Evolutionary conservation across 2,329 filamentous ascomycete species (phyloP).

Genomic region (Colletotrichum neosansevieriae): DNA sequence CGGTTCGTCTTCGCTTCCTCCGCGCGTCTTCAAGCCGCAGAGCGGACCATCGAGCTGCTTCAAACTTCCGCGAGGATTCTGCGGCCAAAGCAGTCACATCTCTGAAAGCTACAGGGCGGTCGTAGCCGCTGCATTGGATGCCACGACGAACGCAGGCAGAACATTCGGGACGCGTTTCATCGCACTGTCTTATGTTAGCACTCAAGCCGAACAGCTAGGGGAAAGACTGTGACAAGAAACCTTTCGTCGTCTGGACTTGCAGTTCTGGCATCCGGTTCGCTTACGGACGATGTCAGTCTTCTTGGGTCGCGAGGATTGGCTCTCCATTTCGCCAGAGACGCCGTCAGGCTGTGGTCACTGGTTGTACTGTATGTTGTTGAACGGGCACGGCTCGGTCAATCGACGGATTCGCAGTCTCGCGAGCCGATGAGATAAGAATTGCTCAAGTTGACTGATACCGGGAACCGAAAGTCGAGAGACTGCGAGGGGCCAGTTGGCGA

Average conservation of each 20-base stretch:
- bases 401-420: too few relatives aligned
- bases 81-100: conserved; percentile 28
- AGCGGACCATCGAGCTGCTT: conserved; percentile 25
- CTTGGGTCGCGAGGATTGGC: conserved; percentile 14
- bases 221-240: background rate
- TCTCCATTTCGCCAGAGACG: conserved; percentile 9
- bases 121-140: conserved; percentile 33
- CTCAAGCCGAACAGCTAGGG: background rate
- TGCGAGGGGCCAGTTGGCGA: too few relatives aligned
- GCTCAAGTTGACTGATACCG: too few relatives aligned
- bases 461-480: too few relatives aligned
- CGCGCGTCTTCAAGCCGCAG: conserved; percentile 22
- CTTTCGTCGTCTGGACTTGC: conserved; percentile 30
- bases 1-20: conserved; percentile 8
- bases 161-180: conserved; percentile 32
- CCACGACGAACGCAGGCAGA: conserved; percentile 24
- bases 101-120: conserved; percentile 29
- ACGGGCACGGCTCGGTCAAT: too few relatives aligned
- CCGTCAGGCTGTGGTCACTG: too few relatives aligned
- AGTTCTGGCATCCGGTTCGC: conserved; percentile 34
- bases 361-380: too few relatives aligned
- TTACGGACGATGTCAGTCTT: conserved; percentile 37
- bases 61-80: conserved; percentile 28
- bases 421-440: too few relatives aligned
- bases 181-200: conserved; percentile 21